Percentiles rank a stretch among this genome's conserved stretches.
Conservation (phyloP, 108 stramenopile genomes). For the Nitzschia palea region DNA sequence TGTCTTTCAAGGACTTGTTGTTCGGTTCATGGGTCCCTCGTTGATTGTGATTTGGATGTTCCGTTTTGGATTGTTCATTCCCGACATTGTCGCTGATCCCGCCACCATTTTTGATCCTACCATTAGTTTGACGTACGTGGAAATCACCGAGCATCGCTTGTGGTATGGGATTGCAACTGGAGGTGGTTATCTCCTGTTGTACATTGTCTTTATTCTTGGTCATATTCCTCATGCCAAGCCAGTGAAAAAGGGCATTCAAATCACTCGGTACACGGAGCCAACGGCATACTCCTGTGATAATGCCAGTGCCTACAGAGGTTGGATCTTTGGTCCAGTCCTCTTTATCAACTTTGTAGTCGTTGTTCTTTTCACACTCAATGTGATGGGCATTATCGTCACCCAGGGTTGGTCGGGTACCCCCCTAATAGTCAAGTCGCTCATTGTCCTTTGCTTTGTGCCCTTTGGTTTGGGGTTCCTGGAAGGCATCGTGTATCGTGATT, state of each 20-base stretch:
- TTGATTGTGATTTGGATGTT: conserved; percentile 12
- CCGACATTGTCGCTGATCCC: conserved; percentile 6
- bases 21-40: conserved; percentile 11
- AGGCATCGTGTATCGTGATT: no score
- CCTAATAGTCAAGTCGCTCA: no score
- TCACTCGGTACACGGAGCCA: conserved; percentile 4
- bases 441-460: no score
- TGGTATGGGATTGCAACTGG: not conserved
- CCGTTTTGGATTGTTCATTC: not conserved
- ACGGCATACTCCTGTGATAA: no score
- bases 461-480: no score
- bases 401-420: no score
- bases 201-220: not conserved
- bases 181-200: not conserved
- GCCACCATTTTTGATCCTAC: not conserved
- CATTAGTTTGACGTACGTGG: not conserved
- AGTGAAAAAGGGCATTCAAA: not conserved
- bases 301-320: no score
- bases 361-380: no score
- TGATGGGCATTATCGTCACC: no score
- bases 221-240: conserved; percentile 12
- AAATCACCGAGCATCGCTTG: not conserved
- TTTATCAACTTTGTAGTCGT: no score
- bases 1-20: conserved; percentile 8
- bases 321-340: no score